A percentile compares a stretch with the other conserved stretches of the same genome.
phyloP scores from a whole-genome alignment of 2,329 filamentous ascomycete genomes.

The Colletotrichum sp. region DNA sequence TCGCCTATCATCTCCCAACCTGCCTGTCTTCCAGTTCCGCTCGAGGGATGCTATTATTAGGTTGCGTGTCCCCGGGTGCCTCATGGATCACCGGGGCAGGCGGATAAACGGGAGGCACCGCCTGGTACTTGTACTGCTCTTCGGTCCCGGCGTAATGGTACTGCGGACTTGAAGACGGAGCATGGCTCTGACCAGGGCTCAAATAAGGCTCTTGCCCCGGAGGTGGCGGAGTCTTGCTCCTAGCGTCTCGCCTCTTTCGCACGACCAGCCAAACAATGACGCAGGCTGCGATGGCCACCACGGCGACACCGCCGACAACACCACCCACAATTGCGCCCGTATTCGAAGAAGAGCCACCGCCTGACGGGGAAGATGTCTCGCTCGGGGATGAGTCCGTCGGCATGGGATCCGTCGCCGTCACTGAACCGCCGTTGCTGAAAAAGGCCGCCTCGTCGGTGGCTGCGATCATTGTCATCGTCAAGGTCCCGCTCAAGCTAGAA shows the following conservation, averaged over 20 bases:
- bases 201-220: neutral
- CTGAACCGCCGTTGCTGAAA: neutral
- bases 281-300: neutral
- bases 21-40: neutral
- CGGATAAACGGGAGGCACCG: neutral
- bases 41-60: neutral
- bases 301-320: neutral
- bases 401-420: neutral
- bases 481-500: neutral
- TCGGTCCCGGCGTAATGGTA: neutral
- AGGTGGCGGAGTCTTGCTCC: neutral
- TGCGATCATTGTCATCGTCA: neutral
- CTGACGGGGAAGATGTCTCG: neutral
- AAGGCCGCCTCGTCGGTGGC: neutral
- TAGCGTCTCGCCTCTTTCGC: neutral
- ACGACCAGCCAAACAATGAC: neutral
- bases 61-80: neutral
- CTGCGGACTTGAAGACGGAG: neutral
- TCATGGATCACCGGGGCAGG: neutral
- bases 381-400: neutral
- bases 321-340: conserved; percentile 1
- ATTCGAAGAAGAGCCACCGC: neutral
- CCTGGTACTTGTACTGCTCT: neutral
- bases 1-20: neutral
- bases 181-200: neutral